Conservation (phyloP, 2,329 filamentous ascomycete species). For the Xylariaceae sp. region DNA sequence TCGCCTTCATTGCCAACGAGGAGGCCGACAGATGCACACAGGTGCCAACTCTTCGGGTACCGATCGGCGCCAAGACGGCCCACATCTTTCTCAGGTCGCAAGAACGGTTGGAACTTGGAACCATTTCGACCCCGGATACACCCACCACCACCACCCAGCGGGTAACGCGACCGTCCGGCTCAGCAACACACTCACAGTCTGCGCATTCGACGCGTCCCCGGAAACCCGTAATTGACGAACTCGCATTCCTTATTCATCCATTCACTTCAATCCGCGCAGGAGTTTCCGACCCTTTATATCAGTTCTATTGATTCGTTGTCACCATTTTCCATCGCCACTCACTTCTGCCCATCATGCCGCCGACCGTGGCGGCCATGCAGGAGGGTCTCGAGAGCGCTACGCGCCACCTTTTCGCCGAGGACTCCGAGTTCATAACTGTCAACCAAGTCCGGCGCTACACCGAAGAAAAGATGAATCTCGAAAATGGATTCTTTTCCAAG, state of each 20-base stretch:
- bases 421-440: conserved; percentile 47
- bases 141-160: not conserved
- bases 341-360: conserved; percentile 34
- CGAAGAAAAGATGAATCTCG: conserved; percentile 45
- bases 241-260: not conserved
- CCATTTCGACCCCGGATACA: conserved; percentile 10
- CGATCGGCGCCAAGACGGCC: not conserved
- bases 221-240: no score
- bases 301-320: not conserved
- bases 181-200: not conserved
- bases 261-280: not conserved
- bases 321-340: not conserved
- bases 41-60: not conserved
- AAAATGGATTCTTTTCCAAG: conserved; percentile 45
- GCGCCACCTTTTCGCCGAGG: conserved; percentile 39
- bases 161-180: not conserved
- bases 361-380: conserved; percentile 40
- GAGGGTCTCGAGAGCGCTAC: conserved; percentile 44
- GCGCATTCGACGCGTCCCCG: no score
- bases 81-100: not conserved
- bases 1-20: not conserved
- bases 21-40: not conserved
- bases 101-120: not conserved
- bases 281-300: no score
- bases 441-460: conserved; percentile 51